phyloP scores from a whole-genome alignment of 2,329 filamentous ascomycete species.

The Alternaria panax region DNA sequence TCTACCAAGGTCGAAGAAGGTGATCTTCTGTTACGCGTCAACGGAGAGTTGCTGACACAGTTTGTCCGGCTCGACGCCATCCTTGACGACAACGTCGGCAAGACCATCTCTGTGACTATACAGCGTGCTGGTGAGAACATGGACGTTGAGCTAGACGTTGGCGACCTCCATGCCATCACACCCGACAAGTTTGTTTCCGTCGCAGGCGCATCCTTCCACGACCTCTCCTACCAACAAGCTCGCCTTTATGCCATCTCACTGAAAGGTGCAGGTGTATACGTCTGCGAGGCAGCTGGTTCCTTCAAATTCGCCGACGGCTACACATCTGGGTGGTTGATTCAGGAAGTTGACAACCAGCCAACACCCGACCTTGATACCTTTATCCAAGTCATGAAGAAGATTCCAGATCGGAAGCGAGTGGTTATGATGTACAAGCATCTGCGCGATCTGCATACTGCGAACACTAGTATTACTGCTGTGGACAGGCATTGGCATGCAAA shows the following conservation, averaged over 20 bases:
- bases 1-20: slow-evolving; percentile 90
- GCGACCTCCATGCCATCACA: slow-evolving; percentile 91
- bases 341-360: slow-evolving; percentile 89
- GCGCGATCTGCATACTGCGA: slow-evolving; percentile 89
- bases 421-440: slow-evolving; percentile 97
- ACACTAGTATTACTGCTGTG: slow-evolving; percentile 89
- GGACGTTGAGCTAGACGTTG: slow-evolving; percentile 83
- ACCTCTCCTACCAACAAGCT: slow-evolving; percentile 97
- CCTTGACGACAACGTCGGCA: slow-evolving; percentile 83
- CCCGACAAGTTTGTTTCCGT: slow-evolving; percentile 96
- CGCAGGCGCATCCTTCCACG: slow-evolving; percentile 92
- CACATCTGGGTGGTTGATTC: slow-evolving; percentile 91
- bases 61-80: slow-evolving; percentile 93
- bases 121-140: slow-evolving; percentile 89
- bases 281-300: slow-evolving; percentile 92
- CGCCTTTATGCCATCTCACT: slow-evolving; percentile 91
- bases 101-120: slow-evolving; percentile 79
- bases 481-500: slow-evolving; percentile 96
- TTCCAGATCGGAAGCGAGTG: slow-evolving; percentile 81
- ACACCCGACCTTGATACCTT: slow-evolving; percentile 88
- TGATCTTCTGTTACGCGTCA: slow-evolving; percentile 91
- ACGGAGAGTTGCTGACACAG: slow-evolving; percentile 89
- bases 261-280: slow-evolving; percentile 79
- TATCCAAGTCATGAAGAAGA: slow-evolving; percentile 85
- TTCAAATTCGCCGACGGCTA: slow-evolving; percentile 90